Evolutionary conservation across 305 asterid species (phyloP).

Genomic region (Ilex paraguariensis): DNA sequence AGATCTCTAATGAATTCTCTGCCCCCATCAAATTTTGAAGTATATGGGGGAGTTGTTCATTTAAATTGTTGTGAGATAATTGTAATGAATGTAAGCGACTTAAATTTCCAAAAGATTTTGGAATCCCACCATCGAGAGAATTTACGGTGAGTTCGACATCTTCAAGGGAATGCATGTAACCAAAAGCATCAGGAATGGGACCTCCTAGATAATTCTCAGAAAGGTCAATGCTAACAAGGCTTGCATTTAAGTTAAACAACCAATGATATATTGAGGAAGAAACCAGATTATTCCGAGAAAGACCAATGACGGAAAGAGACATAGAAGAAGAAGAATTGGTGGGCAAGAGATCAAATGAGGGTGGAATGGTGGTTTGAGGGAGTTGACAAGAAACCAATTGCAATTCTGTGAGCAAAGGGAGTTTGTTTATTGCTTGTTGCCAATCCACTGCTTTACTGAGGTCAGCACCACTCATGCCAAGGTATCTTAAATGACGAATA

Average conservation of each 20-base stretch:
- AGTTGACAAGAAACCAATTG: too few relatives aligned
- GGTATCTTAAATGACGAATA: neutral
- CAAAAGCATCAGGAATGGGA: neutral
- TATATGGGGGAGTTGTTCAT: neutral
- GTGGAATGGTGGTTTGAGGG: too few relatives aligned
- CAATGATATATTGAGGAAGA: conserved; percentile 2
- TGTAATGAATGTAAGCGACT: too few relatives aligned
- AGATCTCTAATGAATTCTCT: neutral
- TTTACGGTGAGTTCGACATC: neutral
- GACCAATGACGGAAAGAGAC: neutral
- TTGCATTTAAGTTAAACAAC: neutral
- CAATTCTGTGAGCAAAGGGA: too few relatives aligned
- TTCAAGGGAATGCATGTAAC: neutral
- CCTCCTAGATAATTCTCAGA: neutral
- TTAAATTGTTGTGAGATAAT: too few relatives aligned
- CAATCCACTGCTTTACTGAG: neutral
- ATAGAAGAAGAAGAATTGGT: neutral
- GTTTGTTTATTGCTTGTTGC: neutral
- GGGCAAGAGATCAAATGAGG: too few relatives aligned
- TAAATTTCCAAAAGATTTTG: too few relatives aligned
- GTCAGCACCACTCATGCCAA: neutral
- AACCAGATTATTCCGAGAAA: neutral
- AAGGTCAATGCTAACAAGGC: neutral
- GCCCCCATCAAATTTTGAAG: neutral
- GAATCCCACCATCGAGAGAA: neutral